Percentiles rank a stretch among this genome's conserved stretches.
Evolutionary conservation across 768 basidiomycete species (phyloP).

Genomic region (Chalciporus sphaerocephalus): DNA sequence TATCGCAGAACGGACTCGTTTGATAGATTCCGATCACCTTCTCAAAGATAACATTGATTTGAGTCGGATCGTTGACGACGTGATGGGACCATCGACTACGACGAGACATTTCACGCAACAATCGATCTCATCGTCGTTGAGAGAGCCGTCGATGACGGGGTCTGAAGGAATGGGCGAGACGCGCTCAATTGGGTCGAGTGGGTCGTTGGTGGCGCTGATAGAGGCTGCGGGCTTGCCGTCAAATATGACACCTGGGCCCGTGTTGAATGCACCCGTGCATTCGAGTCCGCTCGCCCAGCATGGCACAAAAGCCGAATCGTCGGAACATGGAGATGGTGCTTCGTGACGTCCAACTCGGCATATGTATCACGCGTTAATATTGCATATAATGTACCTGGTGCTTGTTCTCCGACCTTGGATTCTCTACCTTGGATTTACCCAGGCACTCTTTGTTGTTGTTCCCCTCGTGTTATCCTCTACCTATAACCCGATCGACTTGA

Average conservation of each 20-base stretch:
- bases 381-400: too few relatives aligned
- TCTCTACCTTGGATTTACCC: too few relatives aligned
- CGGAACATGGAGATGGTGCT: too few relatives aligned
- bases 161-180: not conserved
- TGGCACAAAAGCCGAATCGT: not conserved
- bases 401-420: too few relatives aligned
- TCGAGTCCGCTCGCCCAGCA: slow-evolving; percentile 22
- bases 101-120: slow-evolving; percentile 19
- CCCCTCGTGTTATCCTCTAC: too few relatives aligned
- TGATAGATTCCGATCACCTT: slow-evolving; percentile 16
- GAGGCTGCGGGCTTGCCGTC: slow-evolving; percentile 25
- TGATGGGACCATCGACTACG: slow-evolving; percentile 40
- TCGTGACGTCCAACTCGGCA: too few relatives aligned
- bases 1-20: slow-evolving; percentile 18
- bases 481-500: too few relatives aligned
- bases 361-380: too few relatives aligned
- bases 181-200: slow-evolving; percentile 20
- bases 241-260: not conserved
- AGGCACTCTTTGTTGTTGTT: too few relatives aligned
- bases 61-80: slow-evolving; percentile 42
- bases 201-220: slow-evolving; percentile 20
- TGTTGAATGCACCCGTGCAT: slow-evolving; percentile 1
- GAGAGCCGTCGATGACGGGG: slow-evolving; percentile 10
- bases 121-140: slow-evolving; percentile 23
- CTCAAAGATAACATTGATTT: slow-evolving; percentile 24